Evolutionary conservation across 495 filamentous ascomycete genomes (phyloP).

Genomic region (Collariella sp.): DNA sequence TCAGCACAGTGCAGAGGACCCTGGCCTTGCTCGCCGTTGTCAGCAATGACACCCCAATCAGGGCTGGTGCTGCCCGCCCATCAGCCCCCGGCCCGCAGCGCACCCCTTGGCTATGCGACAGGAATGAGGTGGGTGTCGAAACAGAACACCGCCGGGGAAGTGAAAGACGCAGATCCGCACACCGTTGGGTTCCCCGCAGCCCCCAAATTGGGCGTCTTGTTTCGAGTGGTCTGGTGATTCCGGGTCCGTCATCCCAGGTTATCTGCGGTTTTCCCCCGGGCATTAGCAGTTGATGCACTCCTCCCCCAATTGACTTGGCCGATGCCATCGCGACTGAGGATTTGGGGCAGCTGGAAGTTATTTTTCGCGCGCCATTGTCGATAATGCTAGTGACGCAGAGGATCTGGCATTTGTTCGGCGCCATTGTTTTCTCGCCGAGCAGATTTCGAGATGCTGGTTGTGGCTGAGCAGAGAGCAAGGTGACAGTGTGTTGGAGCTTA

Average conservation of each 20-base stretch:
- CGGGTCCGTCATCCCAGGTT: background rate
- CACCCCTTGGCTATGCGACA: conserved; percentile 16
- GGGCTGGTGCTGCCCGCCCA: background rate
- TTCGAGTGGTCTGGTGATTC: too few species aligned
- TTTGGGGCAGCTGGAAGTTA: too few species aligned
- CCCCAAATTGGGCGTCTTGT: background rate
- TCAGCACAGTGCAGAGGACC: conserved; percentile 4
- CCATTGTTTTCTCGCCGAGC: background rate
- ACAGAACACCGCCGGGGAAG: too few species aligned
- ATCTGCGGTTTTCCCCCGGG: background rate
- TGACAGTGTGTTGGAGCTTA: background rate
- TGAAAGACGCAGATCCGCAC: background rate
- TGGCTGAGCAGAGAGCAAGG: background rate
- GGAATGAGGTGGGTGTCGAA: conserved; percentile 14
- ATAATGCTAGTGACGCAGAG: background rate
- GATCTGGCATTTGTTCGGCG: background rate
- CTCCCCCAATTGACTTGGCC: too few species aligned
- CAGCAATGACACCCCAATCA: conserved; percentile 14
- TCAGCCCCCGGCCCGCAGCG: conserved; percentile 14
- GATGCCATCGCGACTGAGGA: too few species aligned
- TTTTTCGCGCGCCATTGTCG: background rate
- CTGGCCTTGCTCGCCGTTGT: conserved; percentile 3
- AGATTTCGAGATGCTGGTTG: background rate
- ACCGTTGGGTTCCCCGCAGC: background rate
- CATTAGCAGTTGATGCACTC: too few species aligned